These are phyloP conservation scores for Yarrowia sp. DNA, from an alignment of 805 yeast genomes.

Conservation along the genomic window DNA sequence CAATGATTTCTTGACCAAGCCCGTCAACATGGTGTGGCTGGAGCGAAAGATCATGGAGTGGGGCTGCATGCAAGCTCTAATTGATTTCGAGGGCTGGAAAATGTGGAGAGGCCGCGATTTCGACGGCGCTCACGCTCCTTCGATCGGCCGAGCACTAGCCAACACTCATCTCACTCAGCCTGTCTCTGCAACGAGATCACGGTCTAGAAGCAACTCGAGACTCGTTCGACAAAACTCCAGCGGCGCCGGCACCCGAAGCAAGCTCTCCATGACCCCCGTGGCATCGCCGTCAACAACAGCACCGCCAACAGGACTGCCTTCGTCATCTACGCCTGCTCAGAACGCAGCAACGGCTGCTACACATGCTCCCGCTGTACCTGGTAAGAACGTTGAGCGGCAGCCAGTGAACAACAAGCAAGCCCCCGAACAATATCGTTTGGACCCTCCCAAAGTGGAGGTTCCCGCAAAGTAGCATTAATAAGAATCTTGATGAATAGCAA, in stretches of 20 bases:
- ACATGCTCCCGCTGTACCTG: not conserved
- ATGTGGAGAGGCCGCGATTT: conserved; percentile 48
- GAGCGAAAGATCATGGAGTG: conserved; percentile 89
- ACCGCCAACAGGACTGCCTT: not conserved
- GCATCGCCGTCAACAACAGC: not conserved
- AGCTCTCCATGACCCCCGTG: conserved; percentile 24
- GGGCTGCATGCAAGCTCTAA: conserved; percentile 99
- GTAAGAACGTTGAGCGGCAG: conserved; percentile 9
- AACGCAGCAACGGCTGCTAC: not conserved
- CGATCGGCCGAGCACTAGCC: conserved; percentile 28
- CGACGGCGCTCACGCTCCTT: conserved; percentile 19
- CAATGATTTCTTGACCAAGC: conserved; percentile 94
- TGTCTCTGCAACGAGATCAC: conserved; percentile 18
- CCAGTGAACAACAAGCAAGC: conserved; percentile 1
- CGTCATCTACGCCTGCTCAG: not conserved
- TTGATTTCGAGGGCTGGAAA: conserved; percentile 92
- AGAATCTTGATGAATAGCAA: not conserved
- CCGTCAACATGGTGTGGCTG: conserved; percentile 93
- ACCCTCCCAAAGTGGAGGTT: conserved; percentile 32
- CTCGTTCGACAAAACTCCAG: conserved; percentile 14
- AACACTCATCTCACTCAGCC: conserved; percentile 27
- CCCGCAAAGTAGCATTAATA: conserved; percentile 37
- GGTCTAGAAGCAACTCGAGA: conserved; percentile 32
- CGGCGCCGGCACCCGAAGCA: conserved; percentile 1
- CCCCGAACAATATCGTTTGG: conserved; percentile 15